Percentiles rank a stretch among this genome's conserved stretches.
These are phyloP conservation scores for Diophrys sp. DNA, from an alignment of 73 alveolate genomes.

Conservation along the genomic window DNA sequence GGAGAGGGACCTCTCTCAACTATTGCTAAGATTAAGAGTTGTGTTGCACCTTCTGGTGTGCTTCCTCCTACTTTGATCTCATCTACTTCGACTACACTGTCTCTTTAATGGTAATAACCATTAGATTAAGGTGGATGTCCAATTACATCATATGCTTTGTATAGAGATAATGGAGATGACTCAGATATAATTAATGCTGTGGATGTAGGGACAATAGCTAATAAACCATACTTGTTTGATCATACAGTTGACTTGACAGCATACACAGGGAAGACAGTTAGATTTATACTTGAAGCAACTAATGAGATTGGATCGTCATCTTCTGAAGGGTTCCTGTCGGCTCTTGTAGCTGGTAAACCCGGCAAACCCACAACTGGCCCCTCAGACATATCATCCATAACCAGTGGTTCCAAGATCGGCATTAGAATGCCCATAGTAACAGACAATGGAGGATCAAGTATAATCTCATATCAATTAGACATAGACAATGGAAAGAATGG, in stretches of 20 bases:
- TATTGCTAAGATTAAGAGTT: conserved; percentile 16
- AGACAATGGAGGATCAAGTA: conserved; percentile 41
- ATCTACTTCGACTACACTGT: conserved; percentile 32
- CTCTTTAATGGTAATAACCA: conserved; percentile 46
- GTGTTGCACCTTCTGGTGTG: conserved; percentile 54
- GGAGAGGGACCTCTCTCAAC: conserved; percentile 50
- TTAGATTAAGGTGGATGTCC: conserved; percentile 63
- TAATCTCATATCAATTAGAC: conserved; percentile 31
- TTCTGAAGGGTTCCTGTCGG: conserved; percentile 38
- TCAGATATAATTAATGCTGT: conserved; percentile 21
- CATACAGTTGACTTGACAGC: conserved; percentile 30
- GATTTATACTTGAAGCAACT: conserved; percentile 27
- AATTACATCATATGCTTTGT: conserved; percentile 43
- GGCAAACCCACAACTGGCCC: conserved; percentile 29
- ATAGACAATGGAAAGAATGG: conserved; percentile 60
- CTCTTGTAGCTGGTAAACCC: conserved; percentile 44
- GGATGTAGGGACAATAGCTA: conserved; percentile 22
- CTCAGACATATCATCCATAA: not conserved
- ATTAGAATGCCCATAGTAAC: conserved; percentile 8
- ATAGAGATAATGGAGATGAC: conserved; percentile 52
- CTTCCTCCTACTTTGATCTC: conserved; percentile 31
- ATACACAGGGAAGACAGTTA: conserved; percentile 22
- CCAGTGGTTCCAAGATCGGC: conserved; percentile 4
- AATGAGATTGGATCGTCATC: conserved; percentile 22
- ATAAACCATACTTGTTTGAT: conserved; percentile 38